Conservation (phyloP, 768 basidiomycete species). For the Lepiota subincarnata region DNA sequence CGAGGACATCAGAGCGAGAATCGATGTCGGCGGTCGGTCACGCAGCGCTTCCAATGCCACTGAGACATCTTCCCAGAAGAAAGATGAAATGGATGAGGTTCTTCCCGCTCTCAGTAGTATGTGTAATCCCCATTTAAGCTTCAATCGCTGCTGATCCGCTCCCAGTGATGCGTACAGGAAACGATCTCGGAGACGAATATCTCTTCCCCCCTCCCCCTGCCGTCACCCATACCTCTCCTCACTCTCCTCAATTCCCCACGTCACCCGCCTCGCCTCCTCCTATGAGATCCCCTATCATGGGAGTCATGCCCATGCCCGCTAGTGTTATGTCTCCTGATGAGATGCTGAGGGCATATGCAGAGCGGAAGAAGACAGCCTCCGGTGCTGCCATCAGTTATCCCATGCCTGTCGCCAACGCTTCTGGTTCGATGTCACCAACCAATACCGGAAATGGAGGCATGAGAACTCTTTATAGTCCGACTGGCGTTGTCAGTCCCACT, state of each 20-base stretch:
- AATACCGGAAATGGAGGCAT: not conserved
- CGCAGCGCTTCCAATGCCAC: constrained; percentile 3
- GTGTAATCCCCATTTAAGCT: constrained; percentile 22
- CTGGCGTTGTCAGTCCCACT: constrained; percentile 2
- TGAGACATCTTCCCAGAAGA: constrained; percentile 9
- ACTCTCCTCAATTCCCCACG: constrained; percentile 1
- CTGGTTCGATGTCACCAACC: not conserved
- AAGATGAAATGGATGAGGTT: constrained; percentile 46
- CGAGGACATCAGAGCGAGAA: constrained; percentile 58
- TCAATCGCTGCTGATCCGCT: constrained; percentile 11
- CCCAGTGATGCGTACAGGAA: constrained; percentile 66
- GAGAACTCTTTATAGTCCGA: not conserved
- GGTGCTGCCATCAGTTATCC: constrained; percentile 21
- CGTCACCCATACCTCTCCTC: constrained; percentile 16
- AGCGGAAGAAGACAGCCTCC: constrained; percentile 21
- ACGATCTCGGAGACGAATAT: constrained; percentile 40
- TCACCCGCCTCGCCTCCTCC: not conserved
- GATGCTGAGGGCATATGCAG: constrained; percentile 61
- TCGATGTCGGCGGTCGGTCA: constrained; percentile 29
- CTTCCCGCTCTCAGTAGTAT: constrained; percentile 66
- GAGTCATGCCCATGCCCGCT: constrained; percentile 28
- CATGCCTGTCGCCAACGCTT: constrained; percentile 18
- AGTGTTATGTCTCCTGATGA: constrained; percentile 61
- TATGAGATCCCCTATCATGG: constrained; percentile 27
- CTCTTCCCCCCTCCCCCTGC: constrained; percentile 35